These are phyloP conservation scores for Madurella fahalii DNA, from an alignment of 2,329 filamentous ascomycete genomes.

Conservation along the genomic window DNA sequence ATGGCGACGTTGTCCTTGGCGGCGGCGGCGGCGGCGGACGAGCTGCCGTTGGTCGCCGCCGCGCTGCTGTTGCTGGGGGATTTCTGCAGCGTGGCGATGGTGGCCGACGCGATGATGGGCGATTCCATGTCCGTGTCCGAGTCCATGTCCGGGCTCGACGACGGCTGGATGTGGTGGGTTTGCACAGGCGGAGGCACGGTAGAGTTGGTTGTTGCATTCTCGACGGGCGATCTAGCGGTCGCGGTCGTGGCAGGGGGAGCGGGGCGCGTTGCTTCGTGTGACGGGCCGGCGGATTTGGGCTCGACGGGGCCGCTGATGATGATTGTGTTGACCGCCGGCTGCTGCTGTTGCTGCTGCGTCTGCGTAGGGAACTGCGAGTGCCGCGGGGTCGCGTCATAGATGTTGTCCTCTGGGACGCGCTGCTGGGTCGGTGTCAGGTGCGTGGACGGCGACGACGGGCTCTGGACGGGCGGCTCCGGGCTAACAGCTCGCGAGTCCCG, in stretches of 20 bases:
- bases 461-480: constrained; percentile 20
- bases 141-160: background rate
- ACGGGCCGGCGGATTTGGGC: constrained; percentile 17
- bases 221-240: background rate
- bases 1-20: constrained; percentile 31
- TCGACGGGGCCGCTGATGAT: constrained; percentile 11
- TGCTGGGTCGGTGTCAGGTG: constrained; percentile 18
- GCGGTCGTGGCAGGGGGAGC: background rate
- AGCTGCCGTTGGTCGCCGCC: background rate
- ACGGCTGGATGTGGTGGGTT: background rate
- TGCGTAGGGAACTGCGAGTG: constrained; percentile 20
- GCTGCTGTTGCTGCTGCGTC: constrained; percentile 7
- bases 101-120: constrained; percentile 12
- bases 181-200: background rate
- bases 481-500: constrained; percentile 18
- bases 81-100: constrained; percentile 13
- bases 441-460: background rate
- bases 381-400: constrained; percentile 34
- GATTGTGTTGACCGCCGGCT: background rate
- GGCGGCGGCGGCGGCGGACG: constrained; percentile 13
- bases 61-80: constrained; percentile 13
- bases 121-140: constrained; percentile 17
- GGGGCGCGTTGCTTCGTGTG: constrained; percentile 11
- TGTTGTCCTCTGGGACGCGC: constrained; percentile 27
- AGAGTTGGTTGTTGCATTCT: background rate